Conservation (phyloP, 805 yeast species). For the Wickerhamomyces canadensis region DNA sequence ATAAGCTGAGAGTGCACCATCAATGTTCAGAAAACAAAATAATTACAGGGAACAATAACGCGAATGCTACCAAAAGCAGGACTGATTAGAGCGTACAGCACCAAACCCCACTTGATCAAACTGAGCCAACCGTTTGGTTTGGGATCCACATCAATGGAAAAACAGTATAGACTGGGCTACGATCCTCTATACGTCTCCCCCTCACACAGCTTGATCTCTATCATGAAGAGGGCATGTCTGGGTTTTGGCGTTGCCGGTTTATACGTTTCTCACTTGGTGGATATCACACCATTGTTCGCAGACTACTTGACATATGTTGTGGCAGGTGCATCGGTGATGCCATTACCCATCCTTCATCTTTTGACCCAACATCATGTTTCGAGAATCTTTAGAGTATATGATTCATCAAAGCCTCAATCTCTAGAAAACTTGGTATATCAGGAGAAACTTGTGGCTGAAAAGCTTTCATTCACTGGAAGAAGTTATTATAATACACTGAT, state of each 20-base stretch:
- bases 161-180: slow-evolving; percentile 48
- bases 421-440: slow-evolving; percentile 53
- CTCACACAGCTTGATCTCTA: slow-evolving; percentile 52
- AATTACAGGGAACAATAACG: no score
- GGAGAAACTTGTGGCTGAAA: slow-evolving; percentile 64
- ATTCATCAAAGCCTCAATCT: slow-evolving; percentile 54
- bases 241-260: slow-evolving; percentile 57
- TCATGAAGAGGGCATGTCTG: slow-evolving; percentile 55
- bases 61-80: no score
- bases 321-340: slow-evolving; percentile 40
- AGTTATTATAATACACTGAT: slow-evolving; percentile 58
- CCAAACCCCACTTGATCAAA: slow-evolving; percentile 15
- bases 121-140: slow-evolving; percentile 37
- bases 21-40: no score
- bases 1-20: no score
- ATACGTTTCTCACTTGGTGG: slow-evolving; percentile 56
- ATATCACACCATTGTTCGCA: slow-evolving; percentile 45
- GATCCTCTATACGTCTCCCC: slow-evolving; percentile 64
- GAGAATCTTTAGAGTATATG: slow-evolving; percentile 65
- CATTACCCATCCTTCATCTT: slow-evolving; percentile 52
- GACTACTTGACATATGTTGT: slow-evolving; percentile 39
- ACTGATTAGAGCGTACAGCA: not conserved
- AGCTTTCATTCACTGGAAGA: slow-evolving; percentile 62
- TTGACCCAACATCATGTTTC: slow-evolving; percentile 64
- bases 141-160: slow-evolving; percentile 41